Evolutionary conservation across 2,329 filamentous ascomycete species (phyloP).

Genomic region (Ophiostoma triangulosporum): DNA sequence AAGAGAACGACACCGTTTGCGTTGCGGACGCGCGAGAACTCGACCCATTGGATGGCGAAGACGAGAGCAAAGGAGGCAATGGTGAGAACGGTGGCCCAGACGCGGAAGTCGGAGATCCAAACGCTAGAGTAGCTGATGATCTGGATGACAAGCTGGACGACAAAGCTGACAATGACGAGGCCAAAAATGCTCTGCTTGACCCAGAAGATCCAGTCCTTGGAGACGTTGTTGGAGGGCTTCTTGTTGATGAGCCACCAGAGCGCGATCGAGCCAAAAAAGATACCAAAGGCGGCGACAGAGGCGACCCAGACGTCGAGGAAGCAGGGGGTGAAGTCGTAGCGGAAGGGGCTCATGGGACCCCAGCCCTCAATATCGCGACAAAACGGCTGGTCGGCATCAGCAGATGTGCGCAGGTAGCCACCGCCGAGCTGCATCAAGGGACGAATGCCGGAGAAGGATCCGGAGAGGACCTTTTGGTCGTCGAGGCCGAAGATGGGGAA

Average conservation of each 20-base stretch:
- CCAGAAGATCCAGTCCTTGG: constrained; percentile 88
- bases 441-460: constrained; percentile 48
- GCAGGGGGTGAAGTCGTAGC: constrained; percentile 94
- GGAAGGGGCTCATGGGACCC: constrained; percentile 76
- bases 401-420: constrained; percentile 44
- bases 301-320: constrained; percentile 89
- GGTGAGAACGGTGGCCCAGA: constrained; percentile 65
- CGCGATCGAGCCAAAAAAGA: constrained; percentile 63
- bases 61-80: constrained; percentile 61
- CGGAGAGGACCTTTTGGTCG: constrained; percentile 39
- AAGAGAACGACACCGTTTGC: constrained; percentile 81
- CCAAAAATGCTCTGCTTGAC: constrained; percentile 69
- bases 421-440: constrained; percentile 36
- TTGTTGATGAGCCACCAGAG: constrained; percentile 67
- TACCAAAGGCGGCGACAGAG: constrained; percentile 62
- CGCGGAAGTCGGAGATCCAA: constrained; percentile 72
- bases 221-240: constrained; percentile 49
- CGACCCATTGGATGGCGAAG: constrained; percentile 70
- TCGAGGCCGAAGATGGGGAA: constrained; percentile 12
- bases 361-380: constrained; percentile 88
- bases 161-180: constrained; percentile 53
- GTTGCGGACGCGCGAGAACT: constrained; percentile 70
- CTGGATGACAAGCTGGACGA: constrained; percentile 63
- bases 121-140: constrained; percentile 53
- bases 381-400: constrained; percentile 50